phyloP scores from a whole-genome alignment of 2,329 filamentous ascomycete genomes.

The Neofusicoccum umdonicola region DNA sequence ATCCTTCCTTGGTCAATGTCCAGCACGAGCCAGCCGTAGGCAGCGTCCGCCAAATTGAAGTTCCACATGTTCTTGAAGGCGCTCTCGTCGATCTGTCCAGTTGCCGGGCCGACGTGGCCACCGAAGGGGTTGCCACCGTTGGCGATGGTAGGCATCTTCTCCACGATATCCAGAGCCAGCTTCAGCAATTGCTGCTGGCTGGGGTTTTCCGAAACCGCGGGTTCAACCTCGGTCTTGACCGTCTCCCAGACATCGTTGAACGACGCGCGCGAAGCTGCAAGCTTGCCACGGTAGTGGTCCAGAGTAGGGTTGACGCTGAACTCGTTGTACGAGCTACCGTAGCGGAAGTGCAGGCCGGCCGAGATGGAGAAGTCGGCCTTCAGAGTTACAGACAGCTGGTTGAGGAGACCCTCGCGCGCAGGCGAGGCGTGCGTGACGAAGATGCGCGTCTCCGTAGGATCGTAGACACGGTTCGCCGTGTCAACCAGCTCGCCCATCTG shows the following conservation, averaged over 20 bases:
- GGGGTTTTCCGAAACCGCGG: conserved; percentile 89
- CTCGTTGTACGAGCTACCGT: conserved; percentile 99
- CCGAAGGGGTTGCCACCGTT: conserved; percentile 97
- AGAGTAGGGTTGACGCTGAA: conserved; percentile 98
- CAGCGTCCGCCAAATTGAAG: conserved; percentile 95
- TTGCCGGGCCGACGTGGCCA: conserved; percentile 71
- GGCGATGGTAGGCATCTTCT: conserved; percentile 95
- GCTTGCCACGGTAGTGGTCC: conserved; percentile 97
- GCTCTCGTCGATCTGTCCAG: conserved; percentile 93
- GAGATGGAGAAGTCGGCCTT: conserved; percentile 99
- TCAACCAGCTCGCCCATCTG: conserved; percentile 99
- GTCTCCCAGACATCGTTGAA: conserved; percentile 99
- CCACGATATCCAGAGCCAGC: conserved; percentile 88
- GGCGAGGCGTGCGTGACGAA: conserved; percentile 97
- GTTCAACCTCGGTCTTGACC: conserved; percentile 91
- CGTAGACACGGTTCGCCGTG: conserved; percentile 96
- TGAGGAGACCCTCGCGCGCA: conserved; percentile 91
- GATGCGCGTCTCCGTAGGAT: conserved; percentile 93
- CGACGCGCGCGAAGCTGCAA: conserved; percentile 94
- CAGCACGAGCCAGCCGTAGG: conserved; percentile 91
- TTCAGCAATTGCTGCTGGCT: conserved; percentile 89
- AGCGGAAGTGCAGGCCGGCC: conserved; percentile 95
- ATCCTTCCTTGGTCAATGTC: conserved; percentile 95
- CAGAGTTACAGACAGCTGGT: conserved; percentile 93
- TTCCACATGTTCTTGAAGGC: conserved; percentile 99